Percentiles rank a stretch among this genome's conserved stretches.
These are phyloP conservation scores for Pouteria campechiana DNA, from an alignment of 179 eudicot species.

Conservation along the genomic window DNA sequence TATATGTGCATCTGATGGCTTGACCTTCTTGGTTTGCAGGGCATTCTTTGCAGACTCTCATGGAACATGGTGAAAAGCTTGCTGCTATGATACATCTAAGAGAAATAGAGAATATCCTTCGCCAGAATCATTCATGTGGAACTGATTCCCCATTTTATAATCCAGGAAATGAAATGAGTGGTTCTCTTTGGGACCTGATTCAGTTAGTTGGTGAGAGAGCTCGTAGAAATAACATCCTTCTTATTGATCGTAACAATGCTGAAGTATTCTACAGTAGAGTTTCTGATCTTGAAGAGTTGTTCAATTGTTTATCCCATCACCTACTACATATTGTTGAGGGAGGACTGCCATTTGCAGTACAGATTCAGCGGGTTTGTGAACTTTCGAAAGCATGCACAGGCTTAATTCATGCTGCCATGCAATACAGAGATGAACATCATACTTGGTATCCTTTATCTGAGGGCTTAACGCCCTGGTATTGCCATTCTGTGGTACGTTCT, in stretches of 20 bases:
- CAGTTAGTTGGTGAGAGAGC: constrained; percentile 91
- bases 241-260: constrained; percentile 96
- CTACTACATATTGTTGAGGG: constrained; percentile 38
- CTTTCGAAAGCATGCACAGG: constrained; percentile 67
- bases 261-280: constrained; percentile 95
- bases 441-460: constrained; percentile 92
- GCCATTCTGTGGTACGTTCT: constrained; percentile 54
- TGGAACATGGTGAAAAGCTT: constrained; percentile 99
- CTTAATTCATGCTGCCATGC: constrained; percentile 44
- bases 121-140: constrained; percentile 44
- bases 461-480: constrained; percentile 89
- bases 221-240: constrained; percentile 76
- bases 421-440: constrained; percentile 71
- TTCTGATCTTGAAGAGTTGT: constrained; percentile 79
- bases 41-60: constrained; percentile 64
- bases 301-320: constrained; percentile 69
- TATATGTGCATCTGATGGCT: too few species aligned
- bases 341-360: constrained; percentile 52
- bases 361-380: constrained; percentile 77
- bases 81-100: constrained; percentile 77
- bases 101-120: constrained; percentile 61
- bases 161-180: constrained; percentile 43
- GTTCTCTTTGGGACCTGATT: constrained; percentile 91
- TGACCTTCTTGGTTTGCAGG: constrained; percentile 27
- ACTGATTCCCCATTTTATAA: constrained; percentile 24